Base-by-base conservation (phyloP, 2,329 filamentous ascomycete species). In the Fusarium abutilonis region DNA sequence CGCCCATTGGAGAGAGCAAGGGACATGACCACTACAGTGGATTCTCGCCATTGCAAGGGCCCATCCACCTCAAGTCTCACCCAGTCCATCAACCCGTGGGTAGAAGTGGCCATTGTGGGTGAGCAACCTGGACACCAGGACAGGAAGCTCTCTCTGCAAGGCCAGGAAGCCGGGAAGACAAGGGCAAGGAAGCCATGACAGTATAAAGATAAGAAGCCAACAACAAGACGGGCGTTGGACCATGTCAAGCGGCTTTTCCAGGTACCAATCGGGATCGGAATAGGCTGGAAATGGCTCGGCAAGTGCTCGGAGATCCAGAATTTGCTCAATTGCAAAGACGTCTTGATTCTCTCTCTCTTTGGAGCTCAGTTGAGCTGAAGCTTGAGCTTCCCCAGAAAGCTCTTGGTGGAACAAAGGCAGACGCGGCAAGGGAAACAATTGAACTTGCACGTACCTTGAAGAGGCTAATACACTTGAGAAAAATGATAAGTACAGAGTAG, bases 1-100 rank as follows among this genome's bases (percentile, higher is more conserved):
- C 56, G 63, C 67, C 69, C 65, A 71, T 71, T 71, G 69, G 69
- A 70, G 59, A 57, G 56, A 46, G 47, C 55, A 42, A 56, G 63
- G 68, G 67, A 51, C 58, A 48, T 53, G 56, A 64, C 56, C 63
- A 61, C 60, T 32, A 54, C 63, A 44, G 69, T 71, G 69, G 69
- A 56, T 67, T 69, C 58, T 59, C 52, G 43, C 34, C 58, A 66
- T 62, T 56, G 64, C 63, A 66, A 60, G 60, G 64, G 46, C 43
- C 57, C 66, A 67, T 71, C 67, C 63, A 68, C 66, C 59, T 55
- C 56, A 19, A 66, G 59, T 66, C 64, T 66, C 59, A 56, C 64
- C 62, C 69, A 70, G 61, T 66, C 57, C 59, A 55, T 58, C 55
- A 48, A 44, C 64, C 68, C 58, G 47, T 65, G 63, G 55, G 48